Conservation (phyloP, 2,329 filamentous ascomycete genomes). For the Tolypocladium sp. region DNA sequence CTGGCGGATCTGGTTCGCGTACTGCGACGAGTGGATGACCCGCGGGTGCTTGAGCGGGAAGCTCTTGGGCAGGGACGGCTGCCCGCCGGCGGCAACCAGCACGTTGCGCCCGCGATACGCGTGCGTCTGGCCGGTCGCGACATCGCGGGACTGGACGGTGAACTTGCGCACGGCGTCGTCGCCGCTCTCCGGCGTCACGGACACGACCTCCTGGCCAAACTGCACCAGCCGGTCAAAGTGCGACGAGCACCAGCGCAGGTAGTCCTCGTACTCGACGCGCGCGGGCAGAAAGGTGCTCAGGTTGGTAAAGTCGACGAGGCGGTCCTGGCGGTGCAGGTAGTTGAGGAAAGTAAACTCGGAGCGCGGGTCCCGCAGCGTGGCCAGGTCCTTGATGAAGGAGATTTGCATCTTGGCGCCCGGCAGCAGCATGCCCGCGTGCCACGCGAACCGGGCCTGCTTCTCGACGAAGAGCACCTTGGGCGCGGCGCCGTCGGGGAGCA, state of each 20-base stretch:
- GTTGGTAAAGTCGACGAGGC: slow-evolving; percentile 89
- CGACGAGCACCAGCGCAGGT: slow-evolving; percentile 83
- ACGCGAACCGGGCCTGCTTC: slow-evolving; percentile 73
- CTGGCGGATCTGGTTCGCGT: slow-evolving; percentile 54
- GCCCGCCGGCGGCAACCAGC: slow-evolving; percentile 47
- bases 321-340: slow-evolving; percentile 72
- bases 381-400: slow-evolving; percentile 93
- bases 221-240: slow-evolving; percentile 65
- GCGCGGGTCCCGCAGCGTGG: slow-evolving; percentile 76
- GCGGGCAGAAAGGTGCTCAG: slow-evolving; percentile 80
- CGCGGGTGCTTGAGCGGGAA: slow-evolving; percentile 62
- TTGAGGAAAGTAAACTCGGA: slow-evolving; percentile 94
- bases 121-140: slow-evolving; percentile 43
- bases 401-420: slow-evolving; percentile 96
- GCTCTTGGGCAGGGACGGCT: slow-evolving; percentile 59
- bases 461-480: slow-evolving; percentile 83
- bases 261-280: slow-evolving; percentile 87
- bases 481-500: slow-evolving; percentile 29
- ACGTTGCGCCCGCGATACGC: slow-evolving; percentile 55
- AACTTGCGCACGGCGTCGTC: slow-evolving; percentile 48
- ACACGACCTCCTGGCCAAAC: slow-evolving; percentile 70
- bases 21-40: slow-evolving; percentile 84
- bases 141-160: slow-evolving; percentile 55
- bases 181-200: slow-evolving; percentile 50
- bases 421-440: slow-evolving; percentile 93